These are phyloP conservation scores for Teunomyces lycoperdinae DNA, from an alignment of 805 yeast genomes.

Conservation along the genomic window DNA sequence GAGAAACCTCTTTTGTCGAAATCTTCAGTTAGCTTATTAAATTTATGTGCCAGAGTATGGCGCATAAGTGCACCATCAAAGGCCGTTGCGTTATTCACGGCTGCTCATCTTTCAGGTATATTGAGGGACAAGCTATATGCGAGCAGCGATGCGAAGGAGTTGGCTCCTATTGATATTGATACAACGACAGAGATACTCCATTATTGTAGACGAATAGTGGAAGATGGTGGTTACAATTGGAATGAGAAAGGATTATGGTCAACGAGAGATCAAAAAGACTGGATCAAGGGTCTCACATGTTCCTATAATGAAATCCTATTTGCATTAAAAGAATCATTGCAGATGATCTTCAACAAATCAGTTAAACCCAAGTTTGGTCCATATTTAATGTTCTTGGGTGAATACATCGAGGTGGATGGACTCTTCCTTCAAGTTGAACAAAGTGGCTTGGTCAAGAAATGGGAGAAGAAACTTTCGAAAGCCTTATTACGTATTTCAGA, in stretches of 20 bases:
- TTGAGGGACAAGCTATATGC: slow-evolving; percentile 23
- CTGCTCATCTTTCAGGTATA: slow-evolving; percentile 36
- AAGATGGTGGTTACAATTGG: slow-evolving; percentile 32
- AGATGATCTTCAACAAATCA: slow-evolving; percentile 38
- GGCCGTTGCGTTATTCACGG: slow-evolving; percentile 49
- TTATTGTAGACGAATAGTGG: slow-evolving; percentile 27
- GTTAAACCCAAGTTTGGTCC: slow-evolving; percentile 61
- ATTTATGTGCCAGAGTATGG: slow-evolving; percentile 55
- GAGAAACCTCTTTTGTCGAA: slow-evolving; percentile 34
- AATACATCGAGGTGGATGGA: slow-evolving; percentile 47
- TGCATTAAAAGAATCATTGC: slow-evolving; percentile 42
- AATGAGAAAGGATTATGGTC: slow-evolving; percentile 32
- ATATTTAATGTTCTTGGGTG: slow-evolving; percentile 46
- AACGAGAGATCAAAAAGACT: slow-evolving; percentile 46
- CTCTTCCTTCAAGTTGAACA: slow-evolving; percentile 34
- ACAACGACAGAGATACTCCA: slow-evolving; percentile 24
- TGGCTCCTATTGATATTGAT: slow-evolving; percentile 31
- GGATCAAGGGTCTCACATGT: slow-evolving; percentile 44
- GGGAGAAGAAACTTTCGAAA: slow-evolving; percentile 42
- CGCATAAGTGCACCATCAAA: slow-evolving; percentile 50
- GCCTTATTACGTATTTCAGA: slow-evolving; percentile 36
- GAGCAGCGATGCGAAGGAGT: slow-evolving; percentile 16
- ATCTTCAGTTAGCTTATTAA: slow-evolving; percentile 41
- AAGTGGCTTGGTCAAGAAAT: slow-evolving; percentile 40
- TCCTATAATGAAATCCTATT: slow-evolving; percentile 47